A percentile compares a stretch with the other conserved stretches of the same genome.
Conservation (phyloP, 2,329 filamentous ascomycete genomes). For the Leptographium flavum region DNA sequence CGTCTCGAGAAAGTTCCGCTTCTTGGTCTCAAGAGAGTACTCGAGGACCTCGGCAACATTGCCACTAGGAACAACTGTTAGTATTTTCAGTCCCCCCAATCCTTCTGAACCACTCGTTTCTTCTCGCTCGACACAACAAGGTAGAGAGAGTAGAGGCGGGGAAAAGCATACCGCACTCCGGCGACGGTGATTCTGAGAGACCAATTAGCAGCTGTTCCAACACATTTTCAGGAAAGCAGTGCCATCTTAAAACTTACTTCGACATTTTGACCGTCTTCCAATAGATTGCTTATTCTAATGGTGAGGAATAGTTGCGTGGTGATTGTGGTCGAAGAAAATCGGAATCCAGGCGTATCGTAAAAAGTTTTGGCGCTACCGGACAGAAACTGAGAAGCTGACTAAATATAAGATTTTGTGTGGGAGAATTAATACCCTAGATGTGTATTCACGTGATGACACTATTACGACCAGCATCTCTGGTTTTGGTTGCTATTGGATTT, state of each 20-base stretch:
- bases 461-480: no score
- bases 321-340: neutral
- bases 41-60: conserved; percentile 90
- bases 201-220: conserved; percentile 22
- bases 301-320: conserved; percentile 14
- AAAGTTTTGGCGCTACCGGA: conserved; percentile 1
- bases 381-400: neutral
- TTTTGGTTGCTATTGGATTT: no score
- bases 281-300: conserved; percentile 14
- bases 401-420: neutral
- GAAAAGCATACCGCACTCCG: conserved; percentile 19
- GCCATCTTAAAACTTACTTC: conserved; percentile 27
- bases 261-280: conserved; percentile 74
- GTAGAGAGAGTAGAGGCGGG: neutral
- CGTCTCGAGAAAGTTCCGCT: conserved; percentile 78
- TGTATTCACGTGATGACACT: no score
- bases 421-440: conserved; percentile 3
- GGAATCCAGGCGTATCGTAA: conserved; percentile 1
- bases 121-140: neutral
- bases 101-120: neutral
- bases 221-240: neutral
- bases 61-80: conserved; percentile 31
- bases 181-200: conserved; percentile 14
- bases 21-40: conserved; percentile 86
- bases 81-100: neutral